A percentile compares a stretch with the other conserved stretches of the same genome.
phyloP scores from a whole-genome alignment of 2,329 filamentous ascomycete species.

The Anisogramma anomala region DNA sequence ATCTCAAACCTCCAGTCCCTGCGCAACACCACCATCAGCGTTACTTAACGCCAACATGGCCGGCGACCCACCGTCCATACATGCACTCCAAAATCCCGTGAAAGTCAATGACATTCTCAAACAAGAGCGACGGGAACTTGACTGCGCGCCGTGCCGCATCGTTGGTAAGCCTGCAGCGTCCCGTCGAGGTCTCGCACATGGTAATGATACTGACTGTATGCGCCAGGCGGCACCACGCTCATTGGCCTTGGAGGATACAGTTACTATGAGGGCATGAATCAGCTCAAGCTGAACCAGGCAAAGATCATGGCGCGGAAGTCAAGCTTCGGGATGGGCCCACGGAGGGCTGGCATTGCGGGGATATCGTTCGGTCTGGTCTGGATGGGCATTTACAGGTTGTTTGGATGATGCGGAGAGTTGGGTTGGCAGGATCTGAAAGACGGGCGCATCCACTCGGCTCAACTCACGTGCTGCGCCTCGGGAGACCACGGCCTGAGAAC shows the following conservation, averaged over 20 bases:
- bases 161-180: constrained; percentile 43
- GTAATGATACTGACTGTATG: neutral
- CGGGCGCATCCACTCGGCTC: neutral
- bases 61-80: constrained; percentile 37
- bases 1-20: too few species aligned
- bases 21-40: neutral
- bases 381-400: constrained; percentile 58
- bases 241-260: constrained; percentile 66
- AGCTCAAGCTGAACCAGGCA: constrained; percentile 56
- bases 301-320: constrained; percentile 57
- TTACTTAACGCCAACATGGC: constrained; percentile 26
- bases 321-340: constrained; percentile 60
- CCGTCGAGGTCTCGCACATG: neutral
- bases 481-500: too few species aligned
- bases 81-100: constrained; percentile 48
- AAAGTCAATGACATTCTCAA: constrained; percentile 47
- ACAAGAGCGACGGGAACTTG: constrained; percentile 41
- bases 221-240: constrained; percentile 60
- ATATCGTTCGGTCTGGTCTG: constrained; percentile 58
- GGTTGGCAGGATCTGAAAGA: too few species aligned
- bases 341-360: constrained; percentile 53
- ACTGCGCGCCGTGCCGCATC: constrained; percentile 61
- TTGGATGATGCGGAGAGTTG: constrained; percentile 32
- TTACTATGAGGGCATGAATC: constrained; percentile 61
- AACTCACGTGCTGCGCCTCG: neutral